Base-by-base conservation (phyloP, 257 asterid genomes). In the Nicotiana otophora region DNA sequence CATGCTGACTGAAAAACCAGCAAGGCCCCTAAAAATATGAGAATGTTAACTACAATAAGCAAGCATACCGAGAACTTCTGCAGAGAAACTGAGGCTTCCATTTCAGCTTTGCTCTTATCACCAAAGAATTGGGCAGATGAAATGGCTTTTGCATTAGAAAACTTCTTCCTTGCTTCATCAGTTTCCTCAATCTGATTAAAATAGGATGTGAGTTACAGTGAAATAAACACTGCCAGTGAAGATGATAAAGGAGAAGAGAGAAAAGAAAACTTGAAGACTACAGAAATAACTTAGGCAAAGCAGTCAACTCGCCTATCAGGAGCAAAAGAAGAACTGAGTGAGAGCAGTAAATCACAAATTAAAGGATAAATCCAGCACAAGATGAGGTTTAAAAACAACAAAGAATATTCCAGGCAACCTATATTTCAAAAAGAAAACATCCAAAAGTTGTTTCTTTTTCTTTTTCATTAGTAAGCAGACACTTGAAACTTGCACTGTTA, bases 51-150 rank as follows among this genome's bases (percentile, higher is more conserved):
- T 14, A 74, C 14, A 26, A 23, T 33, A 74, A 74, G 63, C 55
- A 82, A 62, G 86, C 97, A 82, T 91, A 96, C 99, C 17, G 98
- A 90, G 89, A 88, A 96, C 89, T 92, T 94, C 87, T 93, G 97
- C 84, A 96, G 89, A 75, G 98, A 85, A 81, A 84, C 92, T 78
- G 98, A 90, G 69, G 95, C 88, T 39, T 92, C 99, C 68, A 83
- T 34, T 68, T 93, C 97, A 83, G 88, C 89, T 85, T 88, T 91
- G 88, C 86, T 90, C 84, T 86, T 95, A 86, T 83, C 92, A 83
- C 98, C 97, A n/a, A 90, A 96, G 88, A 69, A 96, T 90, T 96
- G 99, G 68, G 99, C 98, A 12, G 99, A 96, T 77, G 99, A 96
- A 78, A 96, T 96, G 46, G 99, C 90, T 87, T 96, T 96, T 23